Base-by-base conservation (phyloP, 2,329 filamentous ascomycete species). In the Grosmannia penicillata region DNA sequence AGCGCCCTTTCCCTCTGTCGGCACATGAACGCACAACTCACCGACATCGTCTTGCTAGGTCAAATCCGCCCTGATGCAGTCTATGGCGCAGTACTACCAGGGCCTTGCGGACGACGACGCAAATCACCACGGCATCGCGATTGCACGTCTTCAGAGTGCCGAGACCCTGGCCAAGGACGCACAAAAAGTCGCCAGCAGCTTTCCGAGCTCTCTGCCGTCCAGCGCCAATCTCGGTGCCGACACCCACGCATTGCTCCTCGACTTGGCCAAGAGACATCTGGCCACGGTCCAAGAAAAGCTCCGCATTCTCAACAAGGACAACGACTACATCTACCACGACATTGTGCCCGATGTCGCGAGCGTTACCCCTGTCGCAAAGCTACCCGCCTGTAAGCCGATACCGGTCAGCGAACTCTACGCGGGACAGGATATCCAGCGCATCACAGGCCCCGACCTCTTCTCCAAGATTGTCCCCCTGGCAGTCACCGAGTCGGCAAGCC, bases 271-370 rank as follows among this genome's bases (percentile, higher is more conserved):
- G 56, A 75, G 86, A 44, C 89, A 96, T 50, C 60, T 82, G 22
- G 68, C 81, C 0, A 79, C 75, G 24, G 79, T 94, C 4, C 82
- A 93, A 53, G 82, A 89, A 44, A 87, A 82, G 55, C 63, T 94
- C 18, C 65, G 66, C 15, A 78, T 83, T 43, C 69, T 87, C 36
- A 68, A 72, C 48, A 94, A 93, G 52, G 91, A 98, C 57, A 98
- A 98, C 49, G 91, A 98, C 55, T 96, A 91, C 57, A 94, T 98
- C 54, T 98, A 98, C 53, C 91, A 98, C 55, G 85, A 96, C 49
- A 78, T 76, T 2, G 79, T 98, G 2, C 89, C 91, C 0, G 78
- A 79, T 9, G 86, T 95, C 56, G 82, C 86, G 4, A 80, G 79
- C 22, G 63, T 98, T 11, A 64, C 83, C 1, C 71, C 80, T 1